Base-by-base conservation (phyloP, 164 flowering plant species). In the Sedum album region DNA sequence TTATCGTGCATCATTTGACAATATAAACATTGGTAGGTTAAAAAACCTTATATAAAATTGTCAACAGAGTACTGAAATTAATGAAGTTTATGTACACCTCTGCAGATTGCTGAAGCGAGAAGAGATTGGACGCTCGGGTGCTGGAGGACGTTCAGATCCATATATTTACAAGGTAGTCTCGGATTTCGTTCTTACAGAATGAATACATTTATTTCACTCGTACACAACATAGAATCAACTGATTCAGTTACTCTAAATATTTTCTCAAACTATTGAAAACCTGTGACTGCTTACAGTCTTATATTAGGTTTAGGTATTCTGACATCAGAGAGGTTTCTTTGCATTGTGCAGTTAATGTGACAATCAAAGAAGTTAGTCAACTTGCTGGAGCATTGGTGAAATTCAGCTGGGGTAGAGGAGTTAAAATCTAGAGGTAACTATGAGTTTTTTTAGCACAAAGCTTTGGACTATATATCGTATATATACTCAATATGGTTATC, bases 91-190 rank as follows among this genome's bases (percentile, higher is more conserved):
- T 53, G 1, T 51, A 14, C 23, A 11, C 53, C 23, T 31, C 38
- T n/a, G 76, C 85, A 91, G 97, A 80, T 68, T 91, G 77, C 62
- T 91, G 72, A 85, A 68, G 79, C 57, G 62, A 69, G 89, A 80
- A 17, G 80, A 83, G 69, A 79, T 91, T 48, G 80, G 76, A 69
- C 76, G 96, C 60, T 79, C 85, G 0, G 97, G 97, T 1, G 75
- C 75, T 33, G 97, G 97, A 71, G 97, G 97, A 5, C 77, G 85
- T 1, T 64, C 20, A 1, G 88, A 91, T 66, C 97, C 97, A 4
- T 91, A 71, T 70, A 65, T 82, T 53, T 91, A 91, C 82, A 76
- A 0, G 97, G 97, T 89, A 88, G 73, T 21, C 28, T 14, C n/a
- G 62, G n/a, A 26, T n/a, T n/a, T n/a, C n/a, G n/a, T 30, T 23